Evolutionary conservation across 495 filamentous ascomycete genomes (phyloP), one percentile per base, ranked within the genome.

Genomic region (Parachaetomium inaequale): DNA sequence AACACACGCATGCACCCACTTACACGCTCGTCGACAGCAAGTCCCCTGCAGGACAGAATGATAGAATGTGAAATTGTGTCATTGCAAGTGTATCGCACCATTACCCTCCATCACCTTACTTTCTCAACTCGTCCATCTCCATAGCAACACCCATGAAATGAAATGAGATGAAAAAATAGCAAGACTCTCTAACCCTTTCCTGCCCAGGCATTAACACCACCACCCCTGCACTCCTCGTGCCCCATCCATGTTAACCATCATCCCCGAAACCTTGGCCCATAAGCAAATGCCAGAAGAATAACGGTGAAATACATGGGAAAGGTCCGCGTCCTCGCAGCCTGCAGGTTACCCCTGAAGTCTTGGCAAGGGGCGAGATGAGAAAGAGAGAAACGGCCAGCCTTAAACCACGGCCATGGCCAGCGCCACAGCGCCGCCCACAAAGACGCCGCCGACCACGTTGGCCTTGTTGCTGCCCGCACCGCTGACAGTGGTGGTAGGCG

Each of bases 321-420:
- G 3, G 15, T 52, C 19, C 32, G 42, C 19, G 14, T 21, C 42
- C n/a, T 4, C 8, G 17, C 42, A 21, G 15, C n/a, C 11, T 15
- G 7, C 3, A 17, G 11, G 17, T 19, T 40, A 21, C 31, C 32
- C 51, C 6, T 26, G 32, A 40, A 10, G 14, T 40, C 53, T 55
- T 55, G 53, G 34, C 32, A 26, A 28, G 17, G 38, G 14, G 2
- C n/a, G 15, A n/a, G 17, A n/a, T 6, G 19, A 15, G 7, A n/a
- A 11, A 55, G 25, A 19, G 14, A 17, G 4, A 8, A 6, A 14
- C 25, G 14, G 10, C 31, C 21, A 12, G n/a, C 3, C 3, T 40
- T 51, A 60, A 8, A 25, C 58, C 23, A 60, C 31, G 49, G 47
- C 58, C 32, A 60, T 43, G 11, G 31, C 58, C 6, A 60, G 25